These are phyloP conservation scores for Hypoxylon sp. DNA, from an alignment of 2,329 filamentous ascomycete species.

Conservation along the genomic window DNA sequence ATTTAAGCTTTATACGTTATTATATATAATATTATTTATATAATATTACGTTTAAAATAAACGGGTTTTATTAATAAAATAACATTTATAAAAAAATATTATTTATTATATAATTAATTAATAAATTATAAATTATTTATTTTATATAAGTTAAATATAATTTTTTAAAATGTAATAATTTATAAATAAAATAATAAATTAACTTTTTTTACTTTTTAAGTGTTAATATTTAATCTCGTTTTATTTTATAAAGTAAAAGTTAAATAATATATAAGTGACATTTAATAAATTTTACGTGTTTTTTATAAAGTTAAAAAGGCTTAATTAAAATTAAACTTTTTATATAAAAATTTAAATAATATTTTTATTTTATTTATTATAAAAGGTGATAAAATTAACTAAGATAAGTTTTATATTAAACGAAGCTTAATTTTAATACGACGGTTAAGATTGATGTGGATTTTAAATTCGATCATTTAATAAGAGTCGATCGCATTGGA, in stretches of 20 bases:
- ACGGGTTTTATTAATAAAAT: slow-evolving; percentile 16
- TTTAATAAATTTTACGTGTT: background rate
- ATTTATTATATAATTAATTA: background rate
- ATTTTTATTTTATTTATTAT: background rate
- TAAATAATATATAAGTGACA: background rate
- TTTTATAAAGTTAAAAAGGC: background rate
- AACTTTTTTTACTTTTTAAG: background rate
- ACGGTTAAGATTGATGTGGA: slow-evolving; percentile 7
- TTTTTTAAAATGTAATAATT: background rate
- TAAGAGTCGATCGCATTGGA: slow-evolving; percentile 22
- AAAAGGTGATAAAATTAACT: slow-evolving; percentile 25
- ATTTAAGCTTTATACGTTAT: no score
- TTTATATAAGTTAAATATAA: background rate
- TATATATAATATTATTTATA: no score
- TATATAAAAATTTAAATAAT: background rate
- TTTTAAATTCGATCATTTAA: background rate
- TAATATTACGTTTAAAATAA: slow-evolving; percentile 28
- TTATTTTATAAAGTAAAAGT: background rate
- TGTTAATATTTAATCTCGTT: background rate
- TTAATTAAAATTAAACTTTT: background rate
- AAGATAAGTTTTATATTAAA: slow-evolving; percentile 18
- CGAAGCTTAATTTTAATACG: slow-evolving; percentile 17
- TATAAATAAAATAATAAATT: background rate
- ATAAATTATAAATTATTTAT: background rate
- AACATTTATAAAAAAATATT: slow-evolving; percentile 32